These are phyloP conservation scores for Citrus sp. DNA, from an alignment of 345 rosid species.

Conservation along the genomic window DNA sequence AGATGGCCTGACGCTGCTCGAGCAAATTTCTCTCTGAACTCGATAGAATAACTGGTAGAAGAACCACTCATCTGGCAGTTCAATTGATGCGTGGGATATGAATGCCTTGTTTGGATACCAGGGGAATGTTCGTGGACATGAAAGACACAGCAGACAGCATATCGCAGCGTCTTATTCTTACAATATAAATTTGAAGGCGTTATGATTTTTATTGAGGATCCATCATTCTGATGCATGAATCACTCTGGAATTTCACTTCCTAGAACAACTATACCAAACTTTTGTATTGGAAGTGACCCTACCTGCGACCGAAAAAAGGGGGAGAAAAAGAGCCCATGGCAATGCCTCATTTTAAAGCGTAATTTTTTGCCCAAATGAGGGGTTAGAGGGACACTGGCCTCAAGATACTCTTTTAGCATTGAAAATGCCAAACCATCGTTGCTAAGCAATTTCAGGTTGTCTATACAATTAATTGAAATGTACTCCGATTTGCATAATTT, in stretches of 20 bases:
- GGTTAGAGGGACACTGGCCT: not conserved
- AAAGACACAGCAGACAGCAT: not conserved
- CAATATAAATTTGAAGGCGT: not conserved
- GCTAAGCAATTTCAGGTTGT: conserved; percentile 3
- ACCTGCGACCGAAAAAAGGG: not conserved
- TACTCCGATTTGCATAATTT: not conserved
- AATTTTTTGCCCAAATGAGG: not conserved
- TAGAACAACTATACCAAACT: not conserved
- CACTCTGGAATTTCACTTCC: conserved; percentile 17
- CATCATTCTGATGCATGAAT: not conserved
- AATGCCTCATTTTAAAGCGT: not conserved
- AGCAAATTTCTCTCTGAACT: too few species aligned
- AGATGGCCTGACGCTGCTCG: not conserved
- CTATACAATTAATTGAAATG: not conserved
- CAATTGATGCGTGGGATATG: too few species aligned
- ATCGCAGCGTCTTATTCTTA: not conserved
- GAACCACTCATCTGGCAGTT: too few species aligned
- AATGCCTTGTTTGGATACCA: not conserved
- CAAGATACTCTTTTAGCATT: not conserved
- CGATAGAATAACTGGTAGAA: too few species aligned
- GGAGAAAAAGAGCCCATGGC: not conserved
- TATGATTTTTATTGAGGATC: not conserved
- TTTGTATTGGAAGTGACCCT: rapidly evolving
- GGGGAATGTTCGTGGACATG: not conserved
- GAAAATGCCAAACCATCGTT: not conserved